These are phyloP conservation scores for Tylopilus sp. DNA, from an alignment of 768 basidiomycete species.

Conservation along the genomic window DNA sequence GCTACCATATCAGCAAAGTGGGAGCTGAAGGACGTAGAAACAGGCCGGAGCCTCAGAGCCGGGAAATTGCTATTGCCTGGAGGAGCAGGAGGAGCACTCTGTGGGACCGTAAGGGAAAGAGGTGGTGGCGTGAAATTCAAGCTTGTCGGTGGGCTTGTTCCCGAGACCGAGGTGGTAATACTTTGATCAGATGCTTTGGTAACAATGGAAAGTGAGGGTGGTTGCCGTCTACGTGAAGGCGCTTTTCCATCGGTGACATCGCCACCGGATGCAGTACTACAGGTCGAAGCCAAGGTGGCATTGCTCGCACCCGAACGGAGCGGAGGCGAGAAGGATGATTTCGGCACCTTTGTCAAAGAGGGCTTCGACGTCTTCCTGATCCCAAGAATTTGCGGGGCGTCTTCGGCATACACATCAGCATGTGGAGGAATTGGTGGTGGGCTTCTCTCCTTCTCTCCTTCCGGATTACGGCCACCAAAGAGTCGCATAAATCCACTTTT, in stretches of 20 bases:
- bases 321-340: conserved; percentile 39
- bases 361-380: conserved; percentile 29
- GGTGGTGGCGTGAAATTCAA: conserved; percentile 8
- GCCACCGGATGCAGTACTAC: conserved; percentile 1
- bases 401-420: conserved; percentile 36
- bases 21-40: conserved; percentile 72
- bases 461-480: conserved; percentile 50
- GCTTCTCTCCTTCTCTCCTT: conserved; percentile 34
- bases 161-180: conserved; percentile 13
- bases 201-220: conserved; percentile 29
- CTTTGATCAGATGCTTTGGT: conserved; percentile 20
- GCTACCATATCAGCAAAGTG: conserved; percentile 53
- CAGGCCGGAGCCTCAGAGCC: conserved; percentile 64
- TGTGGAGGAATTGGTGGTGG: conserved; percentile 56
- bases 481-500: conserved; percentile 81
- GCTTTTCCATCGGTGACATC: conserved; percentile 20
- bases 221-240: conserved; percentile 26
- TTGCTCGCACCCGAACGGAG: conserved; percentile 18
- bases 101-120: conserved; percentile 33
- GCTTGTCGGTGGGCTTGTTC: conserved; percentile 7
- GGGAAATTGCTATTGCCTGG: conserved; percentile 61
- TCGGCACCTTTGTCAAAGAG: conserved; percentile 36
- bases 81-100: conserved; percentile 74
- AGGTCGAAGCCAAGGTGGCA: conserved; percentile 15
- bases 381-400: conserved; percentile 18